These are phyloP conservation scores for Penicillium sp. DNA, from an alignment of 2,329 filamentous ascomycete species.

Conservation along the genomic window DNA sequence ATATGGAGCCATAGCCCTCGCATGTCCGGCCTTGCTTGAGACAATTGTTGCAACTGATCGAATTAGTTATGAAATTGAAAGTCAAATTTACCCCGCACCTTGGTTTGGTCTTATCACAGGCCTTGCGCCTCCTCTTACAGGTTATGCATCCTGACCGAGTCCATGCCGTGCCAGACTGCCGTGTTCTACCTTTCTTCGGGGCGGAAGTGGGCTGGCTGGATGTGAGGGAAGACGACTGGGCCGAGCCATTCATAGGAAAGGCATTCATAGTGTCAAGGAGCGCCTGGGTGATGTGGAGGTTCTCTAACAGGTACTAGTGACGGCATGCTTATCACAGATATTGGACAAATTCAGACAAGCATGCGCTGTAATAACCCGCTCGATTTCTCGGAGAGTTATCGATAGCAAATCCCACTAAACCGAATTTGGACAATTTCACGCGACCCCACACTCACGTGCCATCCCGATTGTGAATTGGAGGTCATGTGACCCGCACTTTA, in stretches of 20 bases:
- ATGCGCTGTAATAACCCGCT: conserved; percentile 2
- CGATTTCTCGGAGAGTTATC: conserved; percentile 15
- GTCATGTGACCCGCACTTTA: background rate
- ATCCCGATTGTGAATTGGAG: background rate
- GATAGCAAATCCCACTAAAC: conserved; percentile 21
- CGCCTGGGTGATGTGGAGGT: background rate
- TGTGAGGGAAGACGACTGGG: background rate
- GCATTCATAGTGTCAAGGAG: conserved; percentile 10
- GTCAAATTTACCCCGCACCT: conserved; percentile 17
- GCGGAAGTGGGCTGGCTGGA: conserved; percentile 2
- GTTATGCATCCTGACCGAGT: conserved; percentile 41
- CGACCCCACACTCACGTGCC: conserved; percentile 17
- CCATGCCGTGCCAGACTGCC: conserved; percentile 31
- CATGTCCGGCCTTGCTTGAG: conserved; percentile 33
- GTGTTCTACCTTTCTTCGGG: conserved; percentile 23
- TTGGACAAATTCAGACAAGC: conserved; percentile 2
- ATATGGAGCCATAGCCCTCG: conserved; percentile 38
- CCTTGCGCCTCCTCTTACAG: conserved; percentile 38
- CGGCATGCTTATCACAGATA: conserved; percentile 7
- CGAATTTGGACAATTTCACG: conserved; percentile 18
- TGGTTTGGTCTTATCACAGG: conserved; percentile 38
- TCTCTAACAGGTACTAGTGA: background rate
- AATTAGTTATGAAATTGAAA: background rate
- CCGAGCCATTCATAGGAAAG: conserved; percentile 10
- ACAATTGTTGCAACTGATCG: conserved; percentile 27